Evolutionary conservation across 306 rosid genomes (phyloP).

Genomic region (Astragalus glycyphyllos): DNA sequence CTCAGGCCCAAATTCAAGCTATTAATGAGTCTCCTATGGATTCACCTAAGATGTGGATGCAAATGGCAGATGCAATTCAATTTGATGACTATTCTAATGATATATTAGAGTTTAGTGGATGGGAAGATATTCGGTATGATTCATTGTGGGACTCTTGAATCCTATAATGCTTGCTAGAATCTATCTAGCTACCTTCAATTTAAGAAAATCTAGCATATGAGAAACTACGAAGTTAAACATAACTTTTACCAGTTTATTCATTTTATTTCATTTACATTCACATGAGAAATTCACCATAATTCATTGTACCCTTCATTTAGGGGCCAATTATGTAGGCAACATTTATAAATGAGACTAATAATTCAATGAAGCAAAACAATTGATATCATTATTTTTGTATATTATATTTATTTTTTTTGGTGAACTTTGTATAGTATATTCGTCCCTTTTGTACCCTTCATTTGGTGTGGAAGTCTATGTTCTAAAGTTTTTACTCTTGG

Average conservation of each 20-base stretch:
- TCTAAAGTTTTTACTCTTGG: background rate
- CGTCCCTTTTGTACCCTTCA: background rate
- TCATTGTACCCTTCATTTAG: background rate
- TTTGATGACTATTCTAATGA: slow-evolving; percentile 42
- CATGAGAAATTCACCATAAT: no score
- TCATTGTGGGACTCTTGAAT: slow-evolving; percentile 61
- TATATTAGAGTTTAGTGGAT: slow-evolving; percentile 39
- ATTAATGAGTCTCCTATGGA: slow-evolving; percentile 88
- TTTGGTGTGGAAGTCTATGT: no score
- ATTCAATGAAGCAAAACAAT: background rate
- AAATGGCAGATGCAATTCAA: slow-evolving; percentile 58
- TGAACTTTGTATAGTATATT: no score
- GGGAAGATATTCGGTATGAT: slow-evolving; percentile 56
- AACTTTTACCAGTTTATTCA: no score
- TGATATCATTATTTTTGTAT: no score
- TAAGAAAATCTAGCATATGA: no score
- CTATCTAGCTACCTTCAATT: no score
- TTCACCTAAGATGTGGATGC: slow-evolving; percentile 95
- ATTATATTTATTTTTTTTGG: no score
- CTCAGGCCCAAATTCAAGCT: slow-evolving; percentile 80
- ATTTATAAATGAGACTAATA: background rate
- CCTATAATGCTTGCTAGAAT: no score
- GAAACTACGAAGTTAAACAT: no score
- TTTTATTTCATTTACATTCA: no score
- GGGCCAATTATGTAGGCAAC: background rate